phyloP scores from a whole-genome alignment of 306 rosid genomes.

The Dryas octopetala region DNA sequence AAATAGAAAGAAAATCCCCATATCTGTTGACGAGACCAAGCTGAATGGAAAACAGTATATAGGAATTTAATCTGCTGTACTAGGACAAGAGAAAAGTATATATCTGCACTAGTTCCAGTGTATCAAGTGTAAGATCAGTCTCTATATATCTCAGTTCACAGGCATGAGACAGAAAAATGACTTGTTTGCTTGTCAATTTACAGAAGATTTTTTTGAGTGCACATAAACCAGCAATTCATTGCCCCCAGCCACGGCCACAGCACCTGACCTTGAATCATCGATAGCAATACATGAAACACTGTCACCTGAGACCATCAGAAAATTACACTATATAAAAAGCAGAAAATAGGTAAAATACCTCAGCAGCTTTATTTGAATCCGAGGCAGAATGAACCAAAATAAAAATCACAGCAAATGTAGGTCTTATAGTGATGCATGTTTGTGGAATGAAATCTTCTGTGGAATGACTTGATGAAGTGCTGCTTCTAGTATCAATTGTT shows the following conservation, averaged over 20 bases:
- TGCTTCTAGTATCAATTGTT: not conserved
- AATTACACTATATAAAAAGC: not conserved
- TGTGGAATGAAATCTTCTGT: too few species aligned
- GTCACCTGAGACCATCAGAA: constrained; percentile 42
- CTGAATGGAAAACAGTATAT: too few species aligned
- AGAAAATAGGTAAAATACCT: not conserved
- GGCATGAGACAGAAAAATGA: not conserved
- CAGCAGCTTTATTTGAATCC: not conserved
- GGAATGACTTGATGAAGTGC: not conserved
- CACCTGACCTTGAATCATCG: constrained; percentile 54
- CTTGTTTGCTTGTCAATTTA: not conserved
- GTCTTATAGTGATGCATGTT: not conserved
- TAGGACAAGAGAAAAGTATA: not conserved
- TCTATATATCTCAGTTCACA: not conserved
- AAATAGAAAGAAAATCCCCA: too few species aligned
- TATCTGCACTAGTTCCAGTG: not conserved
- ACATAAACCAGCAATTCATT: constrained; percentile 53
- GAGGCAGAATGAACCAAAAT: not conserved
- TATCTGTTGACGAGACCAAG: too few species aligned
- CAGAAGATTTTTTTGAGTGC: constrained; percentile 19
- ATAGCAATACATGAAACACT: constrained; percentile 60
- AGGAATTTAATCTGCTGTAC: not conserved
- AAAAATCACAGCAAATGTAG: not conserved
- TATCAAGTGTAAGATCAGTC: not conserved
- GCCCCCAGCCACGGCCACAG: constrained; percentile 56